Percentiles rank a stretch among this genome's conserved stretches.
Evolutionary conservation across 192 early-diverging fungal species (phyloP).

Genomic region (Funneliformis mosseae): DNA sequence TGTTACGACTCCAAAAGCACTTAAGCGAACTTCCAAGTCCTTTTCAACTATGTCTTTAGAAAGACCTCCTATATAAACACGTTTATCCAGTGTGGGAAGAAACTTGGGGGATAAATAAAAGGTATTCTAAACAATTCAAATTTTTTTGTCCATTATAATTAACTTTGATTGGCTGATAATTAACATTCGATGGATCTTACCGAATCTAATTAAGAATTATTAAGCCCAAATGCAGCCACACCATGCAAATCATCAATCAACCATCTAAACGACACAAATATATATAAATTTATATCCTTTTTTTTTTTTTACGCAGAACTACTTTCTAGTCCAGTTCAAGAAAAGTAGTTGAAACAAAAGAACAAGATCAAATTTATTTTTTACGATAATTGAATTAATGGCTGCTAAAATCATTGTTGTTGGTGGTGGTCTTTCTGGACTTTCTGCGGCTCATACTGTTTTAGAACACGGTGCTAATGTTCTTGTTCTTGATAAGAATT

Average conservation of each 20-base stretch:
- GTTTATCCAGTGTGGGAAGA: slow-evolving; percentile 44
- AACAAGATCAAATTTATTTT: no score
- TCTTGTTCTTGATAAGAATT: slow-evolving; percentile 83
- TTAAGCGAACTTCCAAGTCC: slow-evolving; percentile 69
- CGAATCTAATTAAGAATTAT: not conserved
- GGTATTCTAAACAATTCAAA: not conserved
- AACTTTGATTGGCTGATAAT: not conserved
- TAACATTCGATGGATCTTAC: not conserved
- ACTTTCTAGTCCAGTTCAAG: not conserved
- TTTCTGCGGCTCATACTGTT: slow-evolving; percentile 85
- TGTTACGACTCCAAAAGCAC: slow-evolving; percentile 66
- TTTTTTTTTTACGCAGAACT: not conserved
- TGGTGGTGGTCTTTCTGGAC: slow-evolving; percentile 88
- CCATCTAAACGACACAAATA: not conserved
- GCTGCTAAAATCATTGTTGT: slow-evolving; percentile 38
- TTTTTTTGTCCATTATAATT: not conserved
- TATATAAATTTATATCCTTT: not conserved
- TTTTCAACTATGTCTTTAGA: slow-evolving; percentile 53
- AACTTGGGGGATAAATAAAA: not conserved
- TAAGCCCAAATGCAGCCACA: not conserved
- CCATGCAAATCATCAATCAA: not conserved
- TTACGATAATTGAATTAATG: not conserved
- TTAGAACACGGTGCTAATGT: slow-evolving; percentile 78
- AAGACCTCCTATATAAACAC: slow-evolving; percentile 81
- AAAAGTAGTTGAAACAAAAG: not conserved